Conservation (phyloP, 2,329 filamentous ascomycete species). For the Eutypella sp. region DNA sequence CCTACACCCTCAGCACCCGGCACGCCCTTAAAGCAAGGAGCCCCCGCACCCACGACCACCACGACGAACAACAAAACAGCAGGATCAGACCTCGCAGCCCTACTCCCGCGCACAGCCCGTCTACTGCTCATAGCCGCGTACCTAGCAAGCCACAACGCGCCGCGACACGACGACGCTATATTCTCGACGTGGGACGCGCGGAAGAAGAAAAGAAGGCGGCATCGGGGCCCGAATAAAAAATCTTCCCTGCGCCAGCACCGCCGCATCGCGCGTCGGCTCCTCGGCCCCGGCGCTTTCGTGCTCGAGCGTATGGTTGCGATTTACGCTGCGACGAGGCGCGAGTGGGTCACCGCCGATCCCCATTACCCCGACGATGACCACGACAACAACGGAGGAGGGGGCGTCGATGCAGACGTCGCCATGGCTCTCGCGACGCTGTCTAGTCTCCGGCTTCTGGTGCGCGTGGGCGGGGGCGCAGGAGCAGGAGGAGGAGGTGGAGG, state of each 20-base stretch:
- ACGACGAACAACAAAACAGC: too few relatives aligned
- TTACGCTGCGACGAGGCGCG: conserved; percentile 59
- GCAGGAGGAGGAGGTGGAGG: conserved; percentile 70
- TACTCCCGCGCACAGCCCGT: conserved; percentile 68
- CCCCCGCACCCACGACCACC: too few relatives aligned
- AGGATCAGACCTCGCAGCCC: conserved; percentile 43
- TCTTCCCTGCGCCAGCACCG: conserved; percentile 51
- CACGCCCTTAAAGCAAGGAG: not conserved
- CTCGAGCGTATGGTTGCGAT: conserved; percentile 76
- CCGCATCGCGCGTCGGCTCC: conserved; percentile 70
- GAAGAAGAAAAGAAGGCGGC: conserved; percentile 11
- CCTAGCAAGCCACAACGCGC: conserved; percentile 73
- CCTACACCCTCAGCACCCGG: not conserved
- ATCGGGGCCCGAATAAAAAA: not conserved
- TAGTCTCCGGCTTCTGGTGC: conserved; percentile 63
- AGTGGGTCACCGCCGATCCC: conserved; percentile 40
- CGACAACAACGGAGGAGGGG: conserved; percentile 20
- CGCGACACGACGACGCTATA: conserved; percentile 66
- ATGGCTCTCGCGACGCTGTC: conserved; percentile 68
- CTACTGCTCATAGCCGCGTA: conserved; percentile 73
- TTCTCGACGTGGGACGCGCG: conserved; percentile 63
- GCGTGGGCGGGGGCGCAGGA: conserved; percentile 61
- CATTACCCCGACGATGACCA: conserved; percentile 29
- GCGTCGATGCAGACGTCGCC: conserved; percentile 51
- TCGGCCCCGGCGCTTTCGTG: conserved; percentile 72